Evolutionary conservation across 768 basidiomycete species (phyloP), one percentile per base, ranked within the genome.

Genomic region (Serendipita indica): DNA sequence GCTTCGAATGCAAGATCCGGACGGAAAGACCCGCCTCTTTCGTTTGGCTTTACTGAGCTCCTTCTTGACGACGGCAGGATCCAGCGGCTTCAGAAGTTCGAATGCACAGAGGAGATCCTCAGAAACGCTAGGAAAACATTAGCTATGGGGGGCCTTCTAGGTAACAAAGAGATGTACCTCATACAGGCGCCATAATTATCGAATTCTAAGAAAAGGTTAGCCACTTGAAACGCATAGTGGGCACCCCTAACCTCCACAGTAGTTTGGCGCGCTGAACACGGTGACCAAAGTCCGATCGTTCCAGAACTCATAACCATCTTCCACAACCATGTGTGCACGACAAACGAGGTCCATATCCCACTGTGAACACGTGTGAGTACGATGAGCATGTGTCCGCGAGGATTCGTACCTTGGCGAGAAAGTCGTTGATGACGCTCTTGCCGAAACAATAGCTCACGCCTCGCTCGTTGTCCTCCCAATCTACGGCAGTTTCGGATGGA

Each of bases 321-420:
- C 96, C 62, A 99, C 96, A 43, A 99, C 96, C 96, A 98, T 98
- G 72, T 99, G 96, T 54, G 96, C 96, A 54, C 96, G 85, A 75
- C 96, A 98, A 72, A 99, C 98, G 63, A 99, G 77, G 72, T 99
- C 94, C 87, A 99, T 97, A 71, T 99, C 94, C 68, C 93, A 92
- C 62, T 86, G 82, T 63, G 32, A 54, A 54, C 12, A 27, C 22
- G 7, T 10, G 1, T 54, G n/a, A 54, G 10, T 54, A 22, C 39
- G 33, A 7, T 45, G 33, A 25, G 4, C 13, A 65, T 46, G 33
- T 5, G n/a, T 7, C 41, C 6, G 49, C 3, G n/a, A 10, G 49
- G 10, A 10, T 37, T 37, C 49, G 20, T 12, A 54, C 49, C 49
- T 54, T 54, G 62, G 84, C 82, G 59, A 98, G 74, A 75, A 98